Percentiles rank a stretch among this genome's conserved stretches.
Evolutionary conservation across 345 rosid genomes (phyloP).

Genomic region (Garcia nutans): DNA sequence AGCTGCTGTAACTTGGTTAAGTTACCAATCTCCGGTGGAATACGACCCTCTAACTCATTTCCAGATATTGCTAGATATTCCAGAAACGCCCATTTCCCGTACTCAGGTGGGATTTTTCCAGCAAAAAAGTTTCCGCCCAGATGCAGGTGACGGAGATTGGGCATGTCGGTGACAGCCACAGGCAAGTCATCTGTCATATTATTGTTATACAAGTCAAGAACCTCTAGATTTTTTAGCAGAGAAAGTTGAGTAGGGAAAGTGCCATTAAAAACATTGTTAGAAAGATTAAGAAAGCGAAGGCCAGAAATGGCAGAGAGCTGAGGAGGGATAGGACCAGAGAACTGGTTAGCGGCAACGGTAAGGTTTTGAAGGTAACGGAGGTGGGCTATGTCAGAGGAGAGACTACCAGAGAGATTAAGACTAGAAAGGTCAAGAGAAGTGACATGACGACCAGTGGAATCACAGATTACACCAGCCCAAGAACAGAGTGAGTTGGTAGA

Average conservation of each 20-base stretch:
- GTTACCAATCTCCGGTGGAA: conserved; percentile 83
- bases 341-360: conserved; percentile 51
- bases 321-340: conserved; percentile 69
- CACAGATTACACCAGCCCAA: conserved; percentile 75
- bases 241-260: conserved; percentile 64
- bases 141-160: conserved; percentile 70
- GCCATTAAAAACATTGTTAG: conserved; percentile 74
- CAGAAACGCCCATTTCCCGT: conserved; percentile 64
- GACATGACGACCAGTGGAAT: conserved; percentile 55
- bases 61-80: conserved; percentile 82
- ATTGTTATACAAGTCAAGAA: conserved; percentile 90
- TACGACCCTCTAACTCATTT: conserved; percentile 62
- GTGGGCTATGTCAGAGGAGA: conserved; percentile 57
- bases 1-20: conserved; percentile 56
- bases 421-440: conserved; percentile 60
- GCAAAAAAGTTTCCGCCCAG: conserved; percentile 83
- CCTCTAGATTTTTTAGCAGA: conserved; percentile 52
- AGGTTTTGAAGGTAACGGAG: conserved; percentile 62
- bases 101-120: conserved; percentile 69
- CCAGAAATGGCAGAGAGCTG: conserved; percentile 53
- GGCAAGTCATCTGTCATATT: conserved; percentile 81
- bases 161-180: conserved; percentile 53
- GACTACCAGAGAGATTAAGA: conserved; percentile 66
- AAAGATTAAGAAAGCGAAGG: conserved; percentile 67
- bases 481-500: conserved; percentile 47